Evolutionary conservation across 345 rosid genomes (phyloP).

Genomic region (Moricandia arvensis): DNA sequence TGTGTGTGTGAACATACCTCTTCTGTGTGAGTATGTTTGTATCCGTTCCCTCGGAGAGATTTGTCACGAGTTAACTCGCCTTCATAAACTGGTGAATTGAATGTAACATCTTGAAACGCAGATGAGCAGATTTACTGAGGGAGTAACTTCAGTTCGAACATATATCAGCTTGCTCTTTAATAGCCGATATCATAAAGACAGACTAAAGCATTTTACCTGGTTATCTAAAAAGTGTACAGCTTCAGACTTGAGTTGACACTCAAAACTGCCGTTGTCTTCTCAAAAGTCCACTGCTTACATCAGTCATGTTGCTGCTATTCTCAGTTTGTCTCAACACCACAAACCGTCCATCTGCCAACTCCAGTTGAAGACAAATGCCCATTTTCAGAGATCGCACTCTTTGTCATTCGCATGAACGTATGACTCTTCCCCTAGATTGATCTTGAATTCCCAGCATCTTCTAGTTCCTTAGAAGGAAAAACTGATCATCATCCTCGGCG

Average conservation of each 20-base stretch:
- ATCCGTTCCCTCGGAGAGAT: constrained; percentile 24
- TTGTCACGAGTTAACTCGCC: constrained; percentile 44
- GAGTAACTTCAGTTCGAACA: constrained; percentile 32
- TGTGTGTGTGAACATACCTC: constrained; percentile 45
- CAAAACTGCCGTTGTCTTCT: no score
- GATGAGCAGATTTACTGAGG: constrained; percentile 31
- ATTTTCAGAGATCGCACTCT: no score
- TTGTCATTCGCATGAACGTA: no score
- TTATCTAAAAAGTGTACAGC: constrained; percentile 24
- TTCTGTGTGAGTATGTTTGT: constrained; percentile 51
- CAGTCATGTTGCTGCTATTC: no score
- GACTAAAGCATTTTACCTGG: constrained; percentile 22
- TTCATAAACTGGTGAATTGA: constrained; percentile 53
- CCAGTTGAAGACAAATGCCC: no score
- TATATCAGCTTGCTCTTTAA: not conserved
- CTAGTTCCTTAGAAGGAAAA: no score
- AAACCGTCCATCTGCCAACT: no score
- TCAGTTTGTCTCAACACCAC: no score
- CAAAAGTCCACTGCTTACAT: no score
- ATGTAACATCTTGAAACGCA: constrained; percentile 46
- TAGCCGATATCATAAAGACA: constrained; percentile 15
- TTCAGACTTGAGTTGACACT: constrained; percentile 21
- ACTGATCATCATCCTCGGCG: no score
- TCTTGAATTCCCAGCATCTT: no score
- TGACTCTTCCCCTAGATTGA: no score